Percentiles rank a stretch among this genome's conserved stretches.
Conservation (phyloP, 495 filamentous ascomycete genomes). For the Lasiosphaeria miniovina region DNA sequence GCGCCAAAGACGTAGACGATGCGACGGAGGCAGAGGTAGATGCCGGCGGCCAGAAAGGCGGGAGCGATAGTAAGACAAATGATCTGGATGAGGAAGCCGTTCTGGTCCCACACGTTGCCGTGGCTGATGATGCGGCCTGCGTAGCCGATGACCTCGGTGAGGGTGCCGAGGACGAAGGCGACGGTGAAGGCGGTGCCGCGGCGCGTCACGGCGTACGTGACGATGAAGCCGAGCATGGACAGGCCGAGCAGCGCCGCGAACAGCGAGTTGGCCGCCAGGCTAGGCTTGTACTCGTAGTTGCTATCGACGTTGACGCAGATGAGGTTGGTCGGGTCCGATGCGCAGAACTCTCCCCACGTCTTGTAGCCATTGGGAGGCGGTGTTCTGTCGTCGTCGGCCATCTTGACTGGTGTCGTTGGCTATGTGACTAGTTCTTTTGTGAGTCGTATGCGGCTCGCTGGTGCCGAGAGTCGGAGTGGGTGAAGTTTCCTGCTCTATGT, state of each 20-base stretch:
- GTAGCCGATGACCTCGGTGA: conserved; percentile 47
- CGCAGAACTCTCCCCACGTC: conserved; percentile 13
- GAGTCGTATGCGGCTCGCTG: too few relatives aligned
- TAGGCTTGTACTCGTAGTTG: conserved; percentile 44
- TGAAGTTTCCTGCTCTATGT: too few relatives aligned
- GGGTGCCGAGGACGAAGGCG: conserved; percentile 39
- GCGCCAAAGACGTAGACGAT: conserved; percentile 59
- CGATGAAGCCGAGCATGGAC: conserved; percentile 39
- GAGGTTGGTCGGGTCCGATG: conserved; percentile 10
- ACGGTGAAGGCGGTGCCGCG: conserved; percentile 38
- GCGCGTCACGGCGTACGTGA: conserved; percentile 35
- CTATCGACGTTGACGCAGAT: conserved; percentile 23
- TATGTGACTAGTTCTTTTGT: too few relatives aligned
- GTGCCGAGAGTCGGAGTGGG: too few relatives aligned
- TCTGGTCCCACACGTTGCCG: conserved; percentile 41
- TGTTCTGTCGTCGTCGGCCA: not conserved
- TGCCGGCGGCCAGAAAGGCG: conserved; percentile 60
- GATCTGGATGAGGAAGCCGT: conserved; percentile 53
- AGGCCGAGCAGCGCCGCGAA: conserved; percentile 44
- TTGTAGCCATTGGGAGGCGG: conserved; percentile 9
- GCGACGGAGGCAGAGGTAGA: conserved; percentile 61
- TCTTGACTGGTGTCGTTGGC: too few relatives aligned
- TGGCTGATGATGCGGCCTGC: conserved; percentile 39
- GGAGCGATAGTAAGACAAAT: conserved; percentile 63
- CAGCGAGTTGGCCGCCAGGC: conserved; percentile 38